phyloP scores from a whole-genome alignment of 805 yeast species.

The Metschnikowia kofuensis region DNA sequence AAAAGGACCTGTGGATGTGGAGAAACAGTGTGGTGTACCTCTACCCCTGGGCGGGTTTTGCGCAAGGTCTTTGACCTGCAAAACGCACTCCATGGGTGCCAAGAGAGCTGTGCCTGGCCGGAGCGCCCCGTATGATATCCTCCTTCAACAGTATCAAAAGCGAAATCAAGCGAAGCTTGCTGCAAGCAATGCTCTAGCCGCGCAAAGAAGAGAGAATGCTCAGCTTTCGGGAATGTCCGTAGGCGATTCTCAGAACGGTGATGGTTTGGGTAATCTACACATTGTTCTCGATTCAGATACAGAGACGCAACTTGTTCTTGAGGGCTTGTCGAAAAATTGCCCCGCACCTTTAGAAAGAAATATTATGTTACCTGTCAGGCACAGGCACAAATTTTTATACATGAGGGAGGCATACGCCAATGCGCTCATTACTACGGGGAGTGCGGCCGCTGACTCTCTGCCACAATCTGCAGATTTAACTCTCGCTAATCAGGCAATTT shows the following conservation, averaged over 20 bases:
- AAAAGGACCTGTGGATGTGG: constrained; percentile 86
- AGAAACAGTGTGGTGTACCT: constrained; percentile 93
- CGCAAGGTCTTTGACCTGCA: constrained; percentile 94
- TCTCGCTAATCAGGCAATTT: constrained; percentile 45
- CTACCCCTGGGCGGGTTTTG: constrained; percentile 93
- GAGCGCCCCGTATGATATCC: constrained; percentile 85
- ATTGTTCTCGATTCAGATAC: constrained; percentile 79
- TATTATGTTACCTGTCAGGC: constrained; percentile 64
- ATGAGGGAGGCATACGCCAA: constrained; percentile 94
- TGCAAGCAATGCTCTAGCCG: constrained; percentile 75
- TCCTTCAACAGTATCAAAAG: constrained; percentile 86
- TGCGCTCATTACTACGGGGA: constrained; percentile 66
- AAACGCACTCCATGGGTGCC: constrained; percentile 98
- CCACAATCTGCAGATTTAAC: constrained; percentile 33
- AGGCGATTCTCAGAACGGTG: constrained; percentile 18
- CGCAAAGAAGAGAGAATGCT: constrained; percentile 69
- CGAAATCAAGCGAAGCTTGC: constrained; percentile 89
- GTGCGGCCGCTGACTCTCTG: constrained; percentile 40
- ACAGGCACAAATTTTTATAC: constrained; percentile 71
- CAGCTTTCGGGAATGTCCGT: constrained; percentile 30
- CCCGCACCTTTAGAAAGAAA: constrained; percentile 83
- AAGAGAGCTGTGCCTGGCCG: constrained; percentile 94
- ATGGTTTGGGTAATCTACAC: constrained; percentile 29
- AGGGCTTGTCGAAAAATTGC: constrained; percentile 77
- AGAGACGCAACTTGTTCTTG: constrained; percentile 87